Base-by-base conservation (phyloP, 257 asterid species). In the Rubia yunnanensis region DNA sequence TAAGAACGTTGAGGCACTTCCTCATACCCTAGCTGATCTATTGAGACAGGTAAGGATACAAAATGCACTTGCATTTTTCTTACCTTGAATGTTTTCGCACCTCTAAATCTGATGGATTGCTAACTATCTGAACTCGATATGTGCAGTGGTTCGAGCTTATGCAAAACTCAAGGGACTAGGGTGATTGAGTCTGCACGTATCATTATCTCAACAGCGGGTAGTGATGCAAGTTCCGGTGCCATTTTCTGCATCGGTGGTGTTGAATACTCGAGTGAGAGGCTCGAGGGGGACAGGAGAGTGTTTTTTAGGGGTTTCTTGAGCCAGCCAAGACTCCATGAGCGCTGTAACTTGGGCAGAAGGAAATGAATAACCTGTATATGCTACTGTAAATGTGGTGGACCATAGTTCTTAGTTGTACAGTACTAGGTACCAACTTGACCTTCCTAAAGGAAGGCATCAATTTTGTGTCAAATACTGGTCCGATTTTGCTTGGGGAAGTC, bases 91-190 rank as follows among this genome's bases (percentile, higher is more conserved):
- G 48, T 34, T 22, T 64, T 18, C 15, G 28, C 9, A 14, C 39
- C 38, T 23, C 60, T 24, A 10, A 55, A 53, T 53, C 20, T 46
- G 68, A 31, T 41, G 3, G 17, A 2, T 22, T 38, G 50, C 41
- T 10, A 50, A 28, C 36, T 46, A 6, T 54, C 50, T 64, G 10
- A 15, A 63, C 53, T 46, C 57, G 14, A 36, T 36, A 10, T 23
- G 3, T 54, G 26, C 89, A 92, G 99, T 92, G 97, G 99, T 92
- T 92, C 67, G 99, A 89, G 84, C 96, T 92, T 55, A 92, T 89
- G 97, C 97, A 83, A 69, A 27, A 79, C 59, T 77, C 88, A 2
- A 83, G 75, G 76, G 84, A 84, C 62, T 85, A 63, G 68, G 31
- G n/a, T 17, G 7, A 48, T 30, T 30, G 27, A 62, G 59, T 20